Evolutionary conservation across 768 basidiomycete genomes (phyloP).

Genomic region (Lactifluus hygrophoroides): DNA sequence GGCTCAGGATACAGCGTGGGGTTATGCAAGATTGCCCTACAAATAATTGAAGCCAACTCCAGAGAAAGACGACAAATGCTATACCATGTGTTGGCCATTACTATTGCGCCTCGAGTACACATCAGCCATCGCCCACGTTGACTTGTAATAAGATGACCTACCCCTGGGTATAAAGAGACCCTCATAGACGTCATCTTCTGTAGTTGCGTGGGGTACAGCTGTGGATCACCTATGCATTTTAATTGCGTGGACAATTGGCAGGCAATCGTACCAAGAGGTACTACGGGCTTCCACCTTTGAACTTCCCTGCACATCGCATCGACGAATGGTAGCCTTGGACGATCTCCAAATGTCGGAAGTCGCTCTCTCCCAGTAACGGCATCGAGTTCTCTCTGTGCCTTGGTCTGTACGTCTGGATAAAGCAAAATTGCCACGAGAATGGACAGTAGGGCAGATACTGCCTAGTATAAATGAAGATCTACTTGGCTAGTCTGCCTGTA

Average conservation of each 20-base stretch:
- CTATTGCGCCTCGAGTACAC: neutral
- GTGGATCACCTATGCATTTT: too few relatives aligned
- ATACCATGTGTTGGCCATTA: slow-evolving; percentile 3
- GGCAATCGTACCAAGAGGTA: slow-evolving; percentile 16
- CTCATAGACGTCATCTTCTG: neutral
- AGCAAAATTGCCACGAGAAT: slow-evolving; percentile 12
- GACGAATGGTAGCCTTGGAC: slow-evolving; percentile 19
- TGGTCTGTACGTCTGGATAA: slow-evolving; percentile 15
- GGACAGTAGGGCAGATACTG: neutral
- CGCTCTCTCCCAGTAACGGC: slow-evolving; percentile 15
- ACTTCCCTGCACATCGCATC: slow-evolving; percentile 21
- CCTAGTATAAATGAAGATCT: too few relatives aligned
- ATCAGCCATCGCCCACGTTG: neutral
- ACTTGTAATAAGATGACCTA: neutral
- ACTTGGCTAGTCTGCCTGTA: too few relatives aligned
- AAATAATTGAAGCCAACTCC: neutral
- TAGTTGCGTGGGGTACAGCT: neutral
- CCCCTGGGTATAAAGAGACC: slow-evolving; percentile 10
- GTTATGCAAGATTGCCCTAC: slow-evolving; percentile 9
- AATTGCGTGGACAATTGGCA: neutral
- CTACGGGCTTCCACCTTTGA: slow-evolving; percentile 14
- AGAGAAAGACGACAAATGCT: neutral
- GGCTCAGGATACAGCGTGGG: neutral
- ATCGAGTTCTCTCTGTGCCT: slow-evolving; percentile 22
- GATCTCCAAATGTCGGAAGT: slow-evolving; percentile 20